Percentiles rank a stretch among this genome's conserved stretches.
phyloP scores from a whole-genome alignment of 148 eudicot species.

The Chenopodium berlandieri region DNA sequence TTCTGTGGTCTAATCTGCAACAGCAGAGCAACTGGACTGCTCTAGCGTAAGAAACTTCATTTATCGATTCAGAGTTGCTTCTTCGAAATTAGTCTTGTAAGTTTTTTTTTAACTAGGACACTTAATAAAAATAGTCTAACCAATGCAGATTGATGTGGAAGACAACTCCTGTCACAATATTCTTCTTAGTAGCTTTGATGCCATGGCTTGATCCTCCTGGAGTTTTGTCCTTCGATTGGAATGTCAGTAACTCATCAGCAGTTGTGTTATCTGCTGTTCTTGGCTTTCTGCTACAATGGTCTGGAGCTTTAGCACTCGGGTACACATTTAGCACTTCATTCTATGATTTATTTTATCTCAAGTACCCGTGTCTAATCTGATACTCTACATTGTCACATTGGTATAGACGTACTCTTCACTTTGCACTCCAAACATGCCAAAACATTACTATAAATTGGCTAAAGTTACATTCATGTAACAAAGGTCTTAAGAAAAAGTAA shows the following conservation, averaged over 20 bases:
- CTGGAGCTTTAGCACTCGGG: slow-evolving; percentile 95
- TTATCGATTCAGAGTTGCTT: neutral
- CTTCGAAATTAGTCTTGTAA: neutral
- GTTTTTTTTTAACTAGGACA: neutral
- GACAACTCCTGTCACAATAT: slow-evolving; percentile 79
- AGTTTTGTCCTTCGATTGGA: slow-evolving; percentile 67
- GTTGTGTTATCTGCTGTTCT: slow-evolving; percentile 63
- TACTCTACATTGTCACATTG: neutral
- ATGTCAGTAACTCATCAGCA: slow-evolving; percentile 48
- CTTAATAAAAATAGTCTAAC: neutral
- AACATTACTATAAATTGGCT: neutral
- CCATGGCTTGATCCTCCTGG: slow-evolving; percentile 95
- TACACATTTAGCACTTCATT: slow-evolving; percentile 6
- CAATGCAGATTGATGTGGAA: slow-evolving; percentile 89
- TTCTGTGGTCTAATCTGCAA: slow-evolving; percentile 81
- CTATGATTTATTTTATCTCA: neutral
- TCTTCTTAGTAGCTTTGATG: slow-evolving; percentile 72
- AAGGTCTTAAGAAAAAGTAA: neutral
- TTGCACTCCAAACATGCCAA: neutral
- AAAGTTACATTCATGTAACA: neutral
- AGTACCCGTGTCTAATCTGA: neutral
- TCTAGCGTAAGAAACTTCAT: slow-evolving; percentile 53
- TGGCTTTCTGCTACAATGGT: slow-evolving; percentile 88
- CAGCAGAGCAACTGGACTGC: slow-evolving; percentile 94
- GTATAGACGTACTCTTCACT: neutral